Percentiles rank a stretch among this genome's conserved stretches.
Conservation (phyloP, 2,329 filamentous ascomycete genomes). For the Talaromyces sp. region DNA sequence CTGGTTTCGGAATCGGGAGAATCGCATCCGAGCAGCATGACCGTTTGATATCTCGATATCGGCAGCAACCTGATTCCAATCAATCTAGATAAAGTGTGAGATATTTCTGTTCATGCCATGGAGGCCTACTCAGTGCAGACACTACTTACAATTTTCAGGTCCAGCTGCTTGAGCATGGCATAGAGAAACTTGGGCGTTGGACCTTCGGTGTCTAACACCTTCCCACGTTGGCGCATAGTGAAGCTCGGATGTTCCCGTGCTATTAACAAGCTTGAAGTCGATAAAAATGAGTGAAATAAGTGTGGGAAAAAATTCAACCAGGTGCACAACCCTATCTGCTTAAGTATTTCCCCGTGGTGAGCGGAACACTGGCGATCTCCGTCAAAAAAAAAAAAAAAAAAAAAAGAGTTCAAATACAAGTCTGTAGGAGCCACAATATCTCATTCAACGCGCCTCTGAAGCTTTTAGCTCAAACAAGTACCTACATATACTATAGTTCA, state of each 20-base stretch:
- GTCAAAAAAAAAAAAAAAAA: no score
- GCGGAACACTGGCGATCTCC: no score
- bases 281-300: neutral
- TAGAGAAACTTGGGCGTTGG: slow-evolving; percentile 58
- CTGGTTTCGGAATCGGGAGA: slow-evolving; percentile 56
- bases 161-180: slow-evolving; percentile 58
- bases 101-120: neutral
- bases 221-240: slow-evolving; percentile 42
- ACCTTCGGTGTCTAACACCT: slow-evolving; percentile 52
- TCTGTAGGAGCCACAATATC: no score
- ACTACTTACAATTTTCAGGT: slow-evolving; percentile 52
- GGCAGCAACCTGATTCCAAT: slow-evolving; percentile 56
- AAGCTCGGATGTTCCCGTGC: neutral
- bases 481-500: no score
- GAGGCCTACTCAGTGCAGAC: neutral
- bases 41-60: slow-evolving; percentile 58
- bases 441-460: no score
- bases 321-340: neutral
- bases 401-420: no score
- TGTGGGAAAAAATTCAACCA: neutral
- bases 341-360: no score
- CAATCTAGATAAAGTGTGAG: slow-evolving; percentile 44
- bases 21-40: slow-evolving; percentile 61
- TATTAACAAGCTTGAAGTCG: neutral
- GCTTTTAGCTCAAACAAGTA: no score